phyloP scores from a whole-genome alignment of 2,329 filamentous ascomycete genomes.

The Colletotrichum filicis region DNA sequence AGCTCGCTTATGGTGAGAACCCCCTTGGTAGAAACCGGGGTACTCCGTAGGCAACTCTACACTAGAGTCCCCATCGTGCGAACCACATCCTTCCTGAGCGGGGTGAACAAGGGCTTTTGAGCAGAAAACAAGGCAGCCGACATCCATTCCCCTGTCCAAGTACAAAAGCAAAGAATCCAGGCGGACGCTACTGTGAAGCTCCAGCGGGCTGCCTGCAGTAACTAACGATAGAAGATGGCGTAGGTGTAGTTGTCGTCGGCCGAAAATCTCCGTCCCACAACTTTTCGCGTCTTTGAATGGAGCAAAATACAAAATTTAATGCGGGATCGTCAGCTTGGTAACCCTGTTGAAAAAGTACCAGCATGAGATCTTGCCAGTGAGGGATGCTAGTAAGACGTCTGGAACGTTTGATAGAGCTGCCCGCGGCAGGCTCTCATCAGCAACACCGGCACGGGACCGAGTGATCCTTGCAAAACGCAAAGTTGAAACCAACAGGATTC shows the following conservation, averaged over 20 bases:
- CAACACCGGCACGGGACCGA: background rate
- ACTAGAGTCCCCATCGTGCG: background rate
- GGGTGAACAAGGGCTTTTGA: background rate
- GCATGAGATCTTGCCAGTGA: background rate
- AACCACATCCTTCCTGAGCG: background rate
- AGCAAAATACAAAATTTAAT: background rate
- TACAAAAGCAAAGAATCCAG: background rate
- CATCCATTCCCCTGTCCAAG: background rate
- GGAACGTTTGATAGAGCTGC: background rate
- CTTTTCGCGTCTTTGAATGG: background rate
- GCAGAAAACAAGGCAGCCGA: background rate
- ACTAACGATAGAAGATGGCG: background rate
- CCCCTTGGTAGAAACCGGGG: background rate
- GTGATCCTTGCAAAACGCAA: conserved; percentile 14
- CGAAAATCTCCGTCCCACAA: background rate
- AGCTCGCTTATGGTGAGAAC: background rate
- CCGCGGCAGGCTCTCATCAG: background rate
- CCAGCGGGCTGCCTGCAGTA: background rate
- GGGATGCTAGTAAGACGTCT: background rate
- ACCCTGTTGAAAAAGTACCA: background rate
- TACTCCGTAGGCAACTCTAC: background rate
- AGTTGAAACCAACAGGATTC: conserved; percentile 21
- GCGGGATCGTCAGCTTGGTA: background rate
- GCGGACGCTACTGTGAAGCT: background rate
- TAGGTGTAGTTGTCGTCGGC: background rate